phyloP scores from a whole-genome alignment of 306 rosid species.

The Acacia acuminata region DNA sequence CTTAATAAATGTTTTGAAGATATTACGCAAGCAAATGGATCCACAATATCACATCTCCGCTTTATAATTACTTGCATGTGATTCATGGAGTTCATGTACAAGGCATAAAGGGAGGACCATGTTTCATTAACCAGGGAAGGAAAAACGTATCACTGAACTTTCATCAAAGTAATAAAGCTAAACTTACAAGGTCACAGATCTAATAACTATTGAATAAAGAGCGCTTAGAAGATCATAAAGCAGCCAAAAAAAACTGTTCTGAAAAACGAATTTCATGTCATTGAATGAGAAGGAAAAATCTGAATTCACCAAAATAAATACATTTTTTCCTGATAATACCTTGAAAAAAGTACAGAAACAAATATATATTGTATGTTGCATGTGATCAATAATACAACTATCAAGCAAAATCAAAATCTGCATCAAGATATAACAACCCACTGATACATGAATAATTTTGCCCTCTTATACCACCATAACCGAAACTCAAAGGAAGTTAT shows the following conservation, averaged over 20 bases:
- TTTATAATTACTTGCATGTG: not conserved
- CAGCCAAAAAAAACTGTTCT: not conserved
- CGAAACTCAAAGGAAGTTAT: no score
- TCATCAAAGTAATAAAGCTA: not conserved
- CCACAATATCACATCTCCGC: conserved; percentile 1
- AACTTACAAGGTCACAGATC: not conserved
- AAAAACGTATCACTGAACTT: not conserved
- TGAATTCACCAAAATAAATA: not conserved
- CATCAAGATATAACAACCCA: no score
- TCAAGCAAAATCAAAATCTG: no score
- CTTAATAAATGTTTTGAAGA: not conserved
- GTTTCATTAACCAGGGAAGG: not conserved
- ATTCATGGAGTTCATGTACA: not conserved
- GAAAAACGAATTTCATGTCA: not conserved
- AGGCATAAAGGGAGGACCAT: not conserved
- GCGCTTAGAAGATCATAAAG: no score
- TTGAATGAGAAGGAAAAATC: not conserved
- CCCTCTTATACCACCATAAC: no score
- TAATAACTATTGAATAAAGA: not conserved
- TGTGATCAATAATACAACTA: not conserved
- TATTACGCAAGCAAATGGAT: not conserved
- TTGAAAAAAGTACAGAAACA: not conserved
- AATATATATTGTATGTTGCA: not conserved
- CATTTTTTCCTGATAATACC: not conserved
- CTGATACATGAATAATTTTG: no score